Base-by-base conservation (phyloP, 495 filamentous ascomycete species). In the Letharia lupina region DNA sequence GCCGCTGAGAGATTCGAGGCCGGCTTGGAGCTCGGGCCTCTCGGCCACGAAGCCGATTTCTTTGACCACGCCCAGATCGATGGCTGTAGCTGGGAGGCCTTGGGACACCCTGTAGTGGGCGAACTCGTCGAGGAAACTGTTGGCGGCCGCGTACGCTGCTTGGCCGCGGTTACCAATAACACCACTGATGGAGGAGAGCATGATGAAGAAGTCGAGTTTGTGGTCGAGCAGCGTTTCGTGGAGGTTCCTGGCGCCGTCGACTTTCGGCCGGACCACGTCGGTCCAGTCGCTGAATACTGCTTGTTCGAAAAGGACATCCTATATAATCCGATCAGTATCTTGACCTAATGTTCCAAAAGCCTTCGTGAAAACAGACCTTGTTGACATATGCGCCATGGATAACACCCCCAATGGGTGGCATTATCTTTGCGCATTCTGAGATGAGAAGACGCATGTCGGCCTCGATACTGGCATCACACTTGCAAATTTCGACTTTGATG, bases 1-100 rank as follows among this genome's bases (percentile, higher is more conserved):
- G 18, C 69, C 70, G 18, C 61, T 69, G 0, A 80, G 56, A 12
- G 65, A 62, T 31, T 74, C 63, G 11, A 64, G 69, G 3, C 71
- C 47, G 4, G 35, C 37, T 11, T 62, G 57, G 18, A 68, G 20
- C 35, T 64, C 57, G n/a, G 42, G 41, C n/a, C 61, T 48, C 40
- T 65, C 63, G 33, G 63, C 57, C 12, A 63, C 56, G 40, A 84
- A 85, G 23, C 84, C 84, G 0, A 83, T 81, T 57, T 79, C 82
- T 0, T 78, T 79, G 15, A 87, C 81, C 39, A 80, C 78, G 12
- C 81, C 84, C 0, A 88, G 74, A 56, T 85, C 80, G 39, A 88
- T 75, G 23, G 79, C 81, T 2, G 81, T 77, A 18, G 69, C 73
- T 4, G 70, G 60, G 0, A 76, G 62, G 2, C 70, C 68, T n/a